Base-by-base conservation (phyloP, 768 basidiomycete species). In the Boletus edulis region DNA sequence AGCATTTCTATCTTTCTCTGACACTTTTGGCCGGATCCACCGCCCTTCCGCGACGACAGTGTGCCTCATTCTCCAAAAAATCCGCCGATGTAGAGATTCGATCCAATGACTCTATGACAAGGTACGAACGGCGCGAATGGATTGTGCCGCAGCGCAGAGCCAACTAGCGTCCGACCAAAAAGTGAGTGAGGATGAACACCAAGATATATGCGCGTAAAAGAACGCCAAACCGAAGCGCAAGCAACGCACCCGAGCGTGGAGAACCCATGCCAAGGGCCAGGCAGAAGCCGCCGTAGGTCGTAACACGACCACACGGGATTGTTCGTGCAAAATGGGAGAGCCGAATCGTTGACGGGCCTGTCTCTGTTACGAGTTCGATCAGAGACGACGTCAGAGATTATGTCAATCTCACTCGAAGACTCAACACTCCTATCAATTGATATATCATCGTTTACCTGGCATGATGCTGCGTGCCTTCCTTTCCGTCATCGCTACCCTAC, bases 51-150 rank as follows among this genome's bases (percentile, higher is more conserved):
- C 15, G 32, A 13, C 9, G 35, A 29, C 39, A 11, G 20, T 31
- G 69, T 73, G 4, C 78, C 80, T 81, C 83, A 85, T 66, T 86
- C 81, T 17, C 85, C 86, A 40, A 69, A 73, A 63, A 83, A 87
- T 0, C 87, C 87, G 3, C 85, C 86, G 13, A 87, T 73, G 51
- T 76, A 85, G 13, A 77, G 65, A 57, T 77, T 81, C 0, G 84
- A 81, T 0, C 85, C 83, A 14, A 89, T 79, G 49, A 89, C 78
- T 34, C 87, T 81, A 61, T 89, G 87, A 56, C 87, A 89, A 0
- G 87, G 87, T 5, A 89, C 75, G 54, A 74, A 77, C 0, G 87
- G 87, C 5, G 78, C 78, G 66, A 88, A 89, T 0, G 87, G 86
- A 61, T 89, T 88, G 47, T 74, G 76, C 40, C 82, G 75, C 27